Percentiles rank a stretch among this genome's conserved stretches.
Evolutionary conservation across 208 protist genomes (phyloP).

Genomic region (Angomonas desouzai): DNA sequence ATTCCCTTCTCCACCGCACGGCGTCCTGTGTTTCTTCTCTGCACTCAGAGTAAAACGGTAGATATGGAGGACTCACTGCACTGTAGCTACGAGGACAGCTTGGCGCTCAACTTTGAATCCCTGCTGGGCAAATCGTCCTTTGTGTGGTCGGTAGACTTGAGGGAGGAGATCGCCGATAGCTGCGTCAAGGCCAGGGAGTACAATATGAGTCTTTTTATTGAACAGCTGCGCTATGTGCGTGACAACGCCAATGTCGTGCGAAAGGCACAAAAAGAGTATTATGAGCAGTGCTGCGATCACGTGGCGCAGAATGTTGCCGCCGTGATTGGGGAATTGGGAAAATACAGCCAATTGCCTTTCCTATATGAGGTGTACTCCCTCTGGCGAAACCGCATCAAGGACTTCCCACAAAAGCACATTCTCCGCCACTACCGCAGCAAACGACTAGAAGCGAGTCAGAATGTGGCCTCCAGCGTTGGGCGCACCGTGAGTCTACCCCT

Average conservation of each 20-base stretch:
- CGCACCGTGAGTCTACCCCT: constrained; percentile 2
- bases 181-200: constrained; percentile 25
- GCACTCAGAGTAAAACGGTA: background rate
- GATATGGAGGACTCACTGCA: background rate
- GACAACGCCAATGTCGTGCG: constrained; percentile 47
- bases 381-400: constrained; percentile 41
- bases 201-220: constrained; percentile 37
- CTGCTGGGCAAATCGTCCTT: background rate
- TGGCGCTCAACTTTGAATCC: background rate
- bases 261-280: constrained; percentile 55
- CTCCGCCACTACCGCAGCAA: constrained; percentile 41
- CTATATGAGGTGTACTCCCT: constrained; percentile 31
- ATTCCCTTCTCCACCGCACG: constrained; percentile 32
- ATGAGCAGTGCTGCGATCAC: constrained; percentile 36
- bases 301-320: constrained; percentile 29
- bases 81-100: background rate
- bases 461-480: constrained; percentile 9
- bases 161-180: constrained; percentile 28
- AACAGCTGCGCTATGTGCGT: constrained; percentile 45
- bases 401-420: constrained; percentile 47
- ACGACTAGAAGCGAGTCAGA: constrained; percentile 23
- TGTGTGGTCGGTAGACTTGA: constrained; percentile 38
- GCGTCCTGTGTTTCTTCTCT: constrained; percentile 33
- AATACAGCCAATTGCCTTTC: constrained; percentile 26
- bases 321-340: constrained; percentile 38